phyloP scores from a whole-genome alignment of 495 filamentous ascomycete genomes.

The Daldinia caldariorum region DNA sequence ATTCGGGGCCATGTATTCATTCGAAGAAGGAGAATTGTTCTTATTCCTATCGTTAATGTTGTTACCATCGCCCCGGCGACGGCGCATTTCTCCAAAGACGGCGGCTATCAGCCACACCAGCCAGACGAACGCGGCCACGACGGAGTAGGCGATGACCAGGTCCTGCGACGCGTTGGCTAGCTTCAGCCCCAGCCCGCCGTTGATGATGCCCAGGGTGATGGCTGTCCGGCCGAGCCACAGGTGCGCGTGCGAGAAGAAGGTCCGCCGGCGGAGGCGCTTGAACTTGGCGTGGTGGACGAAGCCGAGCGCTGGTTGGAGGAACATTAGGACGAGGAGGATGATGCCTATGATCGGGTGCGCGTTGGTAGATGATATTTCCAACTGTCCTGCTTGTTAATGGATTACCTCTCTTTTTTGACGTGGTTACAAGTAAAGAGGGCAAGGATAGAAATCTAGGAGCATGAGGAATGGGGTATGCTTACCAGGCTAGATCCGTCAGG shows the following conservation, averaged over 20 bases:
- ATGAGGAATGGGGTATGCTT: slow-evolving; percentile 24
- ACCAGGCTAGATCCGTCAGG: slow-evolving; percentile 44
- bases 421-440: too few species aligned
- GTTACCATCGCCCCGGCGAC: not conserved
- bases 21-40: not conserved
- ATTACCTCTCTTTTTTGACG: too few species aligned
- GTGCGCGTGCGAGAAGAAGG: slow-evolving; percentile 65
- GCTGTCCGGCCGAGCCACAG: slow-evolving; percentile 72
- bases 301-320: slow-evolving; percentile 70
- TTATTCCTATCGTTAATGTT: too few species aligned
- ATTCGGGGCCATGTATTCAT: not conserved
- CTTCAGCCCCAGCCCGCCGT: slow-evolving; percentile 71
- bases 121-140: slow-evolving; percentile 49
- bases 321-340: slow-evolving; percentile 61
- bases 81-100: slow-evolving; percentile 35
- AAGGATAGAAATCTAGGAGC: too few species aligned
- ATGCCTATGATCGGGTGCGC: slow-evolving; percentile 68
- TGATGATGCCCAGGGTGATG: slow-evolving; percentile 71
- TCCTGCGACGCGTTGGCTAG: slow-evolving; percentile 50
- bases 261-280: slow-evolving; percentile 56
- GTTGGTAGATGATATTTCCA: slow-evolving; percentile 40
- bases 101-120: slow-evolving; percentile 48
- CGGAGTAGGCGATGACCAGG: slow-evolving; percentile 51
- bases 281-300: slow-evolving; percentile 69
- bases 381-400: slow-evolving; percentile 10